Evolutionary conservation across 75 land plant genomes (phyloP), one percentile per base, ranked within the genome.

Genomic region (Ceratopteris richardii): DNA sequence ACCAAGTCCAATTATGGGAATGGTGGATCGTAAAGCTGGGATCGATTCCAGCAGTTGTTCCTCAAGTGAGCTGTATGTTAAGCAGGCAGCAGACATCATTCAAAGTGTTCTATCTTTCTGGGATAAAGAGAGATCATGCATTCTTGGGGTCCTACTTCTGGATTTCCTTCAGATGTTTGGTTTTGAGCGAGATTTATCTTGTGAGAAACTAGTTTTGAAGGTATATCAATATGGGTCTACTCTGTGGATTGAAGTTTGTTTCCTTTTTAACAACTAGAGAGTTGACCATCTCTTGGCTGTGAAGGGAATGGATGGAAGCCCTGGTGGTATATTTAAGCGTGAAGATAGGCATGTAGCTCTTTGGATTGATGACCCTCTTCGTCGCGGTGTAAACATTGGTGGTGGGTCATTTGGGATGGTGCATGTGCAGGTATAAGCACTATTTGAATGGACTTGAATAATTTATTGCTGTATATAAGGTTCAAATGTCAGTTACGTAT

Each of bases 281-380:
- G 31, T 28, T 20, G 11, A 25, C 60, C 21, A 17, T n/a, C 3
- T 17, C 17, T 46, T 4, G 48, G 21, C 26, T 60, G n/a, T 37
- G 22, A 76, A 72, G 75, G 65, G 64, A 14, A 19, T 52, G 26
- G 57, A 66, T 59, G 79, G 79, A 22, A 67, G 60, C 31, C 21
- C 60, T 19, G 79, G 79, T 28, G 77, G 77, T 20, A 14, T 77
- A 27, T 72, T 73, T 63, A 27, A 14, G 33, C 66, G 42, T 31
- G 61, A 67, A 17, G 59, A 66, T 30, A 31, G 52, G 17, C 58
- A 79, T 24, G 57, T 60, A 26, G 42, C 79, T 7, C 47, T 77
- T 53, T 65, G 59, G 40, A 72, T 77, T 67, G 79, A 77, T 25
- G 79, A 77, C 42, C 79, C 79, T 14, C 36, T 77, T n/a, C 69